Conservation (phyloP, 805 yeast genomes). For the Starmera amethionina region DNA sequence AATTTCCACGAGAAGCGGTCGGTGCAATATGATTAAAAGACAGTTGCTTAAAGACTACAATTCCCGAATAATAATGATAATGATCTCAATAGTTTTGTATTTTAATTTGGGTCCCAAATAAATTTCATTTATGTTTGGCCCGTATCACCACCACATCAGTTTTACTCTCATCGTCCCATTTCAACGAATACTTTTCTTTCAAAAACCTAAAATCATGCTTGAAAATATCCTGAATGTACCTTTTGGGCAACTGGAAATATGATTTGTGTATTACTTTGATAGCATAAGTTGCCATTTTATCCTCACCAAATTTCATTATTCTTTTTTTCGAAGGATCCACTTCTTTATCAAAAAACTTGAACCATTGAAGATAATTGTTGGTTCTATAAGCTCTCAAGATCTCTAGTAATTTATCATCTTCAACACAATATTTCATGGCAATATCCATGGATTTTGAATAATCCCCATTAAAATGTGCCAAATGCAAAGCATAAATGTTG, state of each 20-base stretch:
- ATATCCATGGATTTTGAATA: conserved; percentile 9
- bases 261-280: conserved; percentile 24
- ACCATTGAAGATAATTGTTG: conserved; percentile 24
- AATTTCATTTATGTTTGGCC: not conserved
- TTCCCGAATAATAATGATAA: too few species aligned
- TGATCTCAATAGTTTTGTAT: too few species aligned
- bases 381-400: conserved; percentile 23
- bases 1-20: too few species aligned
- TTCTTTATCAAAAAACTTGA: conserved; percentile 13
- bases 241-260: conserved; percentile 25
- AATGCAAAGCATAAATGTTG: conserved; percentile 34
- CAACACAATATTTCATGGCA: conserved; percentile 19
- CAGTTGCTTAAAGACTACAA: too few species aligned
- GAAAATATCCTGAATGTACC: conserved; percentile 7
- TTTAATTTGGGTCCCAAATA: not conserved
- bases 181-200: conserved; percentile 2
- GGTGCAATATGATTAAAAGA: too few species aligned
- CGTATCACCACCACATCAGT: not conserved
- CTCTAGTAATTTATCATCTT: conserved; percentile 25
- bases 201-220: conserved; percentile 3
- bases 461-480: conserved; percentile 16
- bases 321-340: conserved; percentile 6
- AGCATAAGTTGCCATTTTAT: conserved; percentile 23
- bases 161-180: conserved; percentile 6
- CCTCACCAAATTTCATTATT: conserved; percentile 36